A percentile compares a stretch with the other conserved stretches of the same genome.
Evolutionary conservation across 306 rosid genomes (phyloP).

Genomic region (Dryas octopetala): DNA sequence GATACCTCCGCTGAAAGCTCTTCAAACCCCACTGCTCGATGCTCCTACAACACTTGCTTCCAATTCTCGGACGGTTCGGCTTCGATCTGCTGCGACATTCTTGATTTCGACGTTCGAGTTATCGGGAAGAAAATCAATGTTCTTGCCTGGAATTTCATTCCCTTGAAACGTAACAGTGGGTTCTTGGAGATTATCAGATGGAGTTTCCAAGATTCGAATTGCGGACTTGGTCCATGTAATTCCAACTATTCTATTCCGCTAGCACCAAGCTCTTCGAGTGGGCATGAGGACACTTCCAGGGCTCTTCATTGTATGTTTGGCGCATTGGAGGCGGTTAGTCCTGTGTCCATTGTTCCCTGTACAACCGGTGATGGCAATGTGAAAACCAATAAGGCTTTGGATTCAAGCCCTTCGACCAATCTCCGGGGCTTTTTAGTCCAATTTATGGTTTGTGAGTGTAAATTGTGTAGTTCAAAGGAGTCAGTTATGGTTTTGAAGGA

Average conservation of each 20-base stretch:
- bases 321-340: constrained; percentile 53
- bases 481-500: constrained; percentile 23
- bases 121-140: constrained; percentile 47
- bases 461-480: constrained; percentile 44
- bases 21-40: constrained; percentile 21
- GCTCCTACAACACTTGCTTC: constrained; percentile 58
- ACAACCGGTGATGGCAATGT: constrained; percentile 27
- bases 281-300: constrained; percentile 12
- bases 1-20: not conserved
- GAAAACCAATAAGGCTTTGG: not conserved
- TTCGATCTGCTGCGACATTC: constrained; percentile 75
- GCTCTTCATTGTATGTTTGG: constrained; percentile 49
- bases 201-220: constrained; percentile 38
- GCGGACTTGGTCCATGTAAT: constrained; percentile 9
- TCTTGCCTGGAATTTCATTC: constrained; percentile 80
- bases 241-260: constrained; percentile 34
- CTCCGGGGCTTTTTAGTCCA: constrained; percentile 59
- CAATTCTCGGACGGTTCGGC: constrained; percentile 66
- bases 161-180: constrained; percentile 42
- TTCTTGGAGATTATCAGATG: constrained; percentile 81
- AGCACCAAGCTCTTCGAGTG: constrained; percentile 15
- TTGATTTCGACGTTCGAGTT: constrained; percentile 41
- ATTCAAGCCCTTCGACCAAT: constrained; percentile 29
- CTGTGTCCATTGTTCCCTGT: constrained; percentile 55
- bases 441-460: constrained; percentile 60